Conservation (phyloP, 1,284 basidiomycete genomes). For the Ustilago hordei region DNA sequence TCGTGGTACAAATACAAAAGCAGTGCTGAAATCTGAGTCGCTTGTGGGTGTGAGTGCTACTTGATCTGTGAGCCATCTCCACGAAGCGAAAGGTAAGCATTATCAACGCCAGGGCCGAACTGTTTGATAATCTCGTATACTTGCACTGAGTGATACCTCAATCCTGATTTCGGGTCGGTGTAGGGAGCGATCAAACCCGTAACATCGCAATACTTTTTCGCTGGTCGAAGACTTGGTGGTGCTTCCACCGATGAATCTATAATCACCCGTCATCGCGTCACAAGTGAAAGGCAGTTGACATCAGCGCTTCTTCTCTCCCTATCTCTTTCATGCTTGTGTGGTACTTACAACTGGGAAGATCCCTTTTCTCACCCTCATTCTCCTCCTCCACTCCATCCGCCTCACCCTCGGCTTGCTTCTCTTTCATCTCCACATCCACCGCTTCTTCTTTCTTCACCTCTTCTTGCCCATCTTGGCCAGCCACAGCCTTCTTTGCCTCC, state of each 20-base stretch:
- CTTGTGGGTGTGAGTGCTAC: constrained; percentile 14
- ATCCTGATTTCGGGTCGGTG: constrained; percentile 82
- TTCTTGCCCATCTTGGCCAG: background rate
- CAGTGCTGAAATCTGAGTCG: background rate
- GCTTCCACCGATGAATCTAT: constrained; percentile 78
- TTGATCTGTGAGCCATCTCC: constrained; percentile 63
- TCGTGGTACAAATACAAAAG: constrained; percentile 6
- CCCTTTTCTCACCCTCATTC: constrained; percentile 21
- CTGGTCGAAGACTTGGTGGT: constrained; percentile 82
- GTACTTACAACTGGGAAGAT: constrained; percentile 37
- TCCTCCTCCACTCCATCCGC: constrained; percentile 4
- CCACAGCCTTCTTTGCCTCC: constrained; percentile 11
- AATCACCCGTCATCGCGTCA: background rate
- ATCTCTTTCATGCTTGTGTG: background rate
- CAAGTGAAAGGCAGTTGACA: background rate
- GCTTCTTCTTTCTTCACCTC: constrained; percentile 2
- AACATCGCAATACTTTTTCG: constrained; percentile 85
- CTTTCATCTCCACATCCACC: constrained; percentile 4
- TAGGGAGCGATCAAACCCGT: constrained; percentile 87
- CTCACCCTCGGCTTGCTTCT: background rate
- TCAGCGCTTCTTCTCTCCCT: background rate
- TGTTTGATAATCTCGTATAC: constrained; percentile 84
- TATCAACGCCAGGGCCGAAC: constrained; percentile 71
- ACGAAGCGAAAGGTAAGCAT: constrained; percentile 63
- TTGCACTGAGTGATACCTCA: constrained; percentile 86